Evolutionary conservation across 1,284 basidiomycete species (phyloP), one percentile per base, ranked within the genome.

Genomic region (Stygiomarasmius scandens): DNA sequence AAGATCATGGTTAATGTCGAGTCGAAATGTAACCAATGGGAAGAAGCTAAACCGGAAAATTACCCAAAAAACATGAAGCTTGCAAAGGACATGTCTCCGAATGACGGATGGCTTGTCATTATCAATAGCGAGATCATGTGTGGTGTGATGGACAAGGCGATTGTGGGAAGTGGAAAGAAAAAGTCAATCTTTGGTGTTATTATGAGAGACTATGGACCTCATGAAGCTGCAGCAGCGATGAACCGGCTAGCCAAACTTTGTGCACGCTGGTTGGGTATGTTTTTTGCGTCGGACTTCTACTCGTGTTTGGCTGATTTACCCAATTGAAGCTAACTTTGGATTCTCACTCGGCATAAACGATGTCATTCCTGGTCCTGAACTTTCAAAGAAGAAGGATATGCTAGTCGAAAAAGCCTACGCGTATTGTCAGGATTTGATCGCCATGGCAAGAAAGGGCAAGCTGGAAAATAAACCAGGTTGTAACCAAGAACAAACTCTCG

Each of bases 101-200:
- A 99, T 70, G 97, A 99, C 68, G 96, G 96, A 1, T 99, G 95
- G 87, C 84, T 99, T 29, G 97, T 99, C 58, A 90, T 99, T 55
- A 88, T 96, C 61, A 99, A 99, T 73, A 96, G 93, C 70, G 96
- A 99, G 74, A 95, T 99, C 69, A 98, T 99, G 94, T 98, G 96
- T 68, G 97, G 97, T 51, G 93, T 96, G 9, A 97, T 99, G 85
- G 97, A 99, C 79, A 99, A 99, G 78, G 93, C 93, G 20, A 98
- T 95, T 0, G 93, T 99, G 4, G 97, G 97, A 58, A 93, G 95
- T 67, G 97, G 97, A 55, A 99, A 99, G 84, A 99, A 99, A 81
- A 98, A 98, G 72, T 98, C 95, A 1, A 94, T 99, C 36, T 99
- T 99, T 67, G 96, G 96, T 62, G 94, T 98, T 52, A 98, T 99